Percentiles rank a stretch among this genome's conserved stretches.
These are phyloP conservation scores for Xerocomellus chrysenteron DNA, from an alignment of 768 basidiomycete genomes.

Conservation along the genomic window DNA sequence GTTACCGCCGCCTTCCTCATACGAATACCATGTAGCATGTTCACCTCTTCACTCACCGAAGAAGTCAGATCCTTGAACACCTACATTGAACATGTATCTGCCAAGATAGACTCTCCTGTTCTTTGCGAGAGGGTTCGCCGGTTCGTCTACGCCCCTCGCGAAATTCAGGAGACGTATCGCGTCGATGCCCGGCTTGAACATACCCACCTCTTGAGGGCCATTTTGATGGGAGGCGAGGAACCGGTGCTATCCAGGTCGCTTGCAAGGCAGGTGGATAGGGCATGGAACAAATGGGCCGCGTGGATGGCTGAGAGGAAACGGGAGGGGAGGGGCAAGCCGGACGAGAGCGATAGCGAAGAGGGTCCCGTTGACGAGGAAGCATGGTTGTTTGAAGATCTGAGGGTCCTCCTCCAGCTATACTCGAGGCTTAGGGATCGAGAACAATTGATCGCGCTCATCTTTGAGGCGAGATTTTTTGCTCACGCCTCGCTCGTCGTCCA, in stretches of 20 bases:
- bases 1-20: conserved; percentile 1
- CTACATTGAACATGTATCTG: conserved; percentile 83
- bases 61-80: conserved; percentile 83
- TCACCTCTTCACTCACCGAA: conserved; percentile 87
- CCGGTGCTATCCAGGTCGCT: conserved; percentile 76
- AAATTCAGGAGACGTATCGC: conserved; percentile 83
- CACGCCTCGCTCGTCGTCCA: background rate
- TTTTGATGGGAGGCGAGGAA: conserved; percentile 76
- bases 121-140: conserved; percentile 85
- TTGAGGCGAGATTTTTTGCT: conserved; percentile 64
- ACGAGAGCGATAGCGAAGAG: conserved; percentile 81
- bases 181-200: conserved; percentile 73
- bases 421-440: conserved; percentile 83
- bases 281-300: conserved; percentile 73
- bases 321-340: conserved; percentile 33
- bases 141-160: conserved; percentile 84
- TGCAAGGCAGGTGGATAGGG: conserved; percentile 75
- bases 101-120: conserved; percentile 84
- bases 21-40: conserved; percentile 64
- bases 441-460: conserved; percentile 88
- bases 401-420: conserved; percentile 75
- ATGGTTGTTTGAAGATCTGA: conserved; percentile 93
- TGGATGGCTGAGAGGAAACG: conserved; percentile 63
- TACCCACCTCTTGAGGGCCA: conserved; percentile 72
- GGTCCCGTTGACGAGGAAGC: conserved; percentile 93